These are phyloP conservation scores for Candida sp. DNA, from an alignment of 1,139 yeast genomes.

Conservation along the genomic window DNA sequence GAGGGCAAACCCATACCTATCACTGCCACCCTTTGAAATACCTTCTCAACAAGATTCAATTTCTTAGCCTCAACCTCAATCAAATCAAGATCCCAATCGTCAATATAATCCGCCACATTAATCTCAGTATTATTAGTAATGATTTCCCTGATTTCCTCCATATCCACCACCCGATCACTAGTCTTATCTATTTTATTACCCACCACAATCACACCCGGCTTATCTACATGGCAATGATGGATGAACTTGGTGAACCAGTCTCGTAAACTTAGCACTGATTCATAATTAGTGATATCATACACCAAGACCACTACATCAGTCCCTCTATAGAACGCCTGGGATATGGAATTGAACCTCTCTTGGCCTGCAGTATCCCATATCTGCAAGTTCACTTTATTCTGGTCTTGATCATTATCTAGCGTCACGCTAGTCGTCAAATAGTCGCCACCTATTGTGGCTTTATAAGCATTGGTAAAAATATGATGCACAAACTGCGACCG, in stretches of 20 bases:
- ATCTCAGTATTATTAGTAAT: slow-evolving; percentile 24
- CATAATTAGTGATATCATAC: slow-evolving; percentile 56
- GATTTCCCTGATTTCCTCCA: slow-evolving; percentile 39
- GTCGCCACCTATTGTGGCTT: slow-evolving; percentile 64
- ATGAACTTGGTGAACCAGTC: slow-evolving; percentile 53
- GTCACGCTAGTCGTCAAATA: slow-evolving; percentile 39
- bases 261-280: slow-evolving; percentile 46
- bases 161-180: slow-evolving; percentile 36
- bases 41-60: slow-evolving; percentile 30
- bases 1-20: slow-evolving; percentile 26
- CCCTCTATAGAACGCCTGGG: slow-evolving; percentile 59
- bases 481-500: slow-evolving; percentile 59
- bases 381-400: slow-evolving; percentile 40
- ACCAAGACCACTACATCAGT: slow-evolving; percentile 57
- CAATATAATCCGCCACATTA: slow-evolving; percentile 30
- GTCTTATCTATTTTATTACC: slow-evolving; percentile 52
- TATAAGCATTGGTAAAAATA: slow-evolving; percentile 54
- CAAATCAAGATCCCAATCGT: slow-evolving; percentile 41
- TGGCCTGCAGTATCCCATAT: slow-evolving; percentile 72
- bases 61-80: slow-evolving; percentile 43
- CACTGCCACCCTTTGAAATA: slow-evolving; percentile 44
- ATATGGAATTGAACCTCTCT: slow-evolving; percentile 58
- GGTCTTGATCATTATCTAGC: neutral
- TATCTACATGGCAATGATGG: slow-evolving; percentile 46
- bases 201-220: slow-evolving; percentile 50